Percentiles rank a stretch among this genome's conserved stretches.
Evolutionary conservation across 306 rosid species (phyloP).

Genomic region (Vigna angularis): DNA sequence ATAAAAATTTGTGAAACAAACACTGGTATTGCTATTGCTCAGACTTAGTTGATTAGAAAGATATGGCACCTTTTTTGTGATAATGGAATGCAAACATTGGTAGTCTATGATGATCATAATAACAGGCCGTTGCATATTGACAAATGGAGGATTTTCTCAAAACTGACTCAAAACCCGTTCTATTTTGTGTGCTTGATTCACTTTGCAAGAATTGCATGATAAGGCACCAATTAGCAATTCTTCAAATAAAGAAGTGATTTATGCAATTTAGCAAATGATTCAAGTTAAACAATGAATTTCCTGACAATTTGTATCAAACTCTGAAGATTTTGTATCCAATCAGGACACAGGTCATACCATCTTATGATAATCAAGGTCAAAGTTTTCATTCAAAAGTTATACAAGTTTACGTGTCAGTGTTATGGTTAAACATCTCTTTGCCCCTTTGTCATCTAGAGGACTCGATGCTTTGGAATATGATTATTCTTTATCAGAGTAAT

Average conservation of each 20-base stretch:
- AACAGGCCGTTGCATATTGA: not conserved
- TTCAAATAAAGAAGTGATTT: not conserved
- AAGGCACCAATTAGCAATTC: not conserved
- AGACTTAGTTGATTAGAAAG: not conserved
- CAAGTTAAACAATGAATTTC: not conserved
- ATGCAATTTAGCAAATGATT: not conserved
- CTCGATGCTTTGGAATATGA: constrained; percentile 26
- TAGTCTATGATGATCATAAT: not conserved
- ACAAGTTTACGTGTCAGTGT: not conserved
- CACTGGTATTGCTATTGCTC: not conserved
- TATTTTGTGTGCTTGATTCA: not conserved
- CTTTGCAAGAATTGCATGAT: not conserved
- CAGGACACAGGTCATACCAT: not conserved
- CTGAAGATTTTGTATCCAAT: not conserved
- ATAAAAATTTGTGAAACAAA: not conserved
- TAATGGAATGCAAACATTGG: not conserved
- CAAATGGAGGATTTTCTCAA: not conserved
- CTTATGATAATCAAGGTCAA: constrained; percentile 9
- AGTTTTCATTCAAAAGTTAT: constrained; percentile 24
- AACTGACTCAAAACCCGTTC: not conserved
- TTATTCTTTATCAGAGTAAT: constrained; percentile 23
- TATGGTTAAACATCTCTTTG: constrained; percentile 9
- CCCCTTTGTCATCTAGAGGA: not conserved
- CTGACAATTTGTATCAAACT: not conserved
- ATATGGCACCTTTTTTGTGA: not conserved